Base-by-base conservation (phyloP, 805 yeast species). In the Komagataella mondaviorum region DNA sequence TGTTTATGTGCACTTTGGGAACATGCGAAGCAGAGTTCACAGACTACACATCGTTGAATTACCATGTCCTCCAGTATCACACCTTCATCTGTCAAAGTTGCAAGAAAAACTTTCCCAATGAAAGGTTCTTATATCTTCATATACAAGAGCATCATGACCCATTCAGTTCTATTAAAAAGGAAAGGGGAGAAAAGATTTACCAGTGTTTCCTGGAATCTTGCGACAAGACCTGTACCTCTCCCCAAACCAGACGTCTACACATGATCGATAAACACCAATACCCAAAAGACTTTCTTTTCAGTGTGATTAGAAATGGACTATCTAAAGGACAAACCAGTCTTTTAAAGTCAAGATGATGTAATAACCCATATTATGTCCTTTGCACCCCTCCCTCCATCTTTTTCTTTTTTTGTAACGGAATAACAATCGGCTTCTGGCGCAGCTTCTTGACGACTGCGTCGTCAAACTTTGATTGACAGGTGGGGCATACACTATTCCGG, bases 401-500 rank as follows among this genome's bases (percentile, higher is more conserved):
- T 52, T 59, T 63, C 45, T 57, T 62, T 45, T 57, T 63, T 12
- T 53, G 56, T 46, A 65, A 52, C 6, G 69, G 68, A 44, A 67
- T 51, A 2, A 63, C 69, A 47, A 55, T 62, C 3, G 95, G 91
- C 53, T 74, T 79, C 53, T 78, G 71, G 57, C 70, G 75, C 56
- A 89, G 64, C 55, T 76, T 79, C 5, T 71, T 71, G 36, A 88
- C 67, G 3, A 83, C 78, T 51, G 67, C 70, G 45, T 74, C 76
- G 58, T 89, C 96, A 63, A 87, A 91, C 49, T 71, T 71, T 4
- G 95, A 82, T 53, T 77, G 85, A 65, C 99, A 91, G 6, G 93
- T 87, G 0, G 97, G 96, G 63, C 99, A 93, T 53, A 65, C 71
- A 48, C 77, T 77, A 46, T 72, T 71, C 0, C 72, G 75, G 0